Conservation (phyloP, 2,329 filamentous ascomycete genomes). For the Aureobasidium sp. region DNA sequence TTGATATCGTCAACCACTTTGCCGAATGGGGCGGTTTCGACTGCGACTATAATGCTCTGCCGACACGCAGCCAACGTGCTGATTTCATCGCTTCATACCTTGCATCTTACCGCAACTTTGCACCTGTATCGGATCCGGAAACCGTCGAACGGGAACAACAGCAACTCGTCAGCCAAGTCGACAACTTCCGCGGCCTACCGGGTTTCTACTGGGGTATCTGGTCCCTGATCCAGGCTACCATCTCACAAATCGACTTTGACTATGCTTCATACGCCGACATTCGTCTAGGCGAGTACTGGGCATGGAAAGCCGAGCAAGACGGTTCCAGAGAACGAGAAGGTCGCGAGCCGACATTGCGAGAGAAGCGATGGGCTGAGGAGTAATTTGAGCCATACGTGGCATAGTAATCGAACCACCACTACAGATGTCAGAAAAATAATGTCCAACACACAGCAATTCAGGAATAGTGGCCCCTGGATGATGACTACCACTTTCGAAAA, state of each 20-base stretch:
- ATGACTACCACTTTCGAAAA: background rate
- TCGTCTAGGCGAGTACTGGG: slow-evolving; percentile 84
- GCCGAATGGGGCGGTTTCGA: slow-evolving; percentile 97
- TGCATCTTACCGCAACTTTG: slow-evolving; percentile 51
- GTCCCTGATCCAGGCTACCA: slow-evolving; percentile 88
- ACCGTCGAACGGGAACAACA: slow-evolving; percentile 53
- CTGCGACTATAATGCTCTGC: slow-evolving; percentile 79
- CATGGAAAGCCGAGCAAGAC: slow-evolving; percentile 69
- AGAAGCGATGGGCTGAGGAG: slow-evolving; percentile 66
- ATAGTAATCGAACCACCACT: background rate
- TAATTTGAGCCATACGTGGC: background rate
- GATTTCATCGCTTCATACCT: slow-evolving; percentile 82
- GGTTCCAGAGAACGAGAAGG: slow-evolving; percentile 49
- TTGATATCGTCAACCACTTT: slow-evolving; percentile 96
- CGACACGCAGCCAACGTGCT: slow-evolving; percentile 65
- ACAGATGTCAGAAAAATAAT: background rate
- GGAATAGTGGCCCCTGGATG: background rate
- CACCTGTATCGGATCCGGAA: slow-evolving; percentile 9
- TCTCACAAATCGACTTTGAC: slow-evolving; percentile 94
- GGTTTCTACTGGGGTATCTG: slow-evolving; percentile 91
- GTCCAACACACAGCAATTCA: background rate
- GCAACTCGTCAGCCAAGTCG: slow-evolving; percentile 70
- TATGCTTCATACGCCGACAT: slow-evolving; percentile 86
- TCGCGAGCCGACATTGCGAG: slow-evolving; percentile 61
- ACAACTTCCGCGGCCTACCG: slow-evolving; percentile 78